Evolutionary conservation across 2,329 filamentous ascomycete genomes (phyloP), one percentile per base, ranked within the genome.

Genomic region (Fusarium sublunatum): DNA sequence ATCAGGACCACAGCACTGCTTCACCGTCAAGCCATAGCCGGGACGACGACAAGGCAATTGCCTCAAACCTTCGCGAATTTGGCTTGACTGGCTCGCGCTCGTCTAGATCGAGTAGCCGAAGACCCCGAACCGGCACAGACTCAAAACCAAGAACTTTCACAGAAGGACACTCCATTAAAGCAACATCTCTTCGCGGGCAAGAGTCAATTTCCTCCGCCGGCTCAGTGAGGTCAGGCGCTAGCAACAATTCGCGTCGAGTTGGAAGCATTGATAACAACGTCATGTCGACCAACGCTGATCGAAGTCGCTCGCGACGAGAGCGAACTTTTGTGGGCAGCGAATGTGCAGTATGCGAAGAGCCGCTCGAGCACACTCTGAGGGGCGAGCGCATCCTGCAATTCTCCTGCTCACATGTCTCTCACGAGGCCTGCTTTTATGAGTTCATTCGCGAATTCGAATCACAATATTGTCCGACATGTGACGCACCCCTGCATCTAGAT

Each of bases 391-490:
- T 99, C 61, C 82, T 99, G 50, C 95, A 98, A 75, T 95, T 99
- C 72, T 96, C 93, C 6, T 99, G 95, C 78, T 87, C 89, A n/a
- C 95, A 99, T 77, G 94, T 99, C 58, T 93, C 94, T 10, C 95
- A 99, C 75, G 95, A 98, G 77, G 95, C 94, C 32, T 99, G 95
- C 78, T 98, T 99, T 75, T 98, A 98, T 79, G 95, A 99, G 77
- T 97, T 96, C 74, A 96, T 99, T 70, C 91, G 92, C 72, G 94
- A 97, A 73, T 91, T 94, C 57, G 93, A 98, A 68, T 91, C 91
- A 49, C 93, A 98, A 72, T 93, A 92, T 72, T 99, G 95, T 78
- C 95, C 95, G 26, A 91, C 91, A 65, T 99, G 95, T 78, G 91
- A 97, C 81, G 91, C 93, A 64, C 93, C 95, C 19, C 80, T 99